A percentile compares a stretch with the other conserved stretches of the same genome.
These are phyloP conservation scores for Escallonia herrerae DNA, from an alignment of 129 eudicot species.

Conservation along the genomic window DNA sequence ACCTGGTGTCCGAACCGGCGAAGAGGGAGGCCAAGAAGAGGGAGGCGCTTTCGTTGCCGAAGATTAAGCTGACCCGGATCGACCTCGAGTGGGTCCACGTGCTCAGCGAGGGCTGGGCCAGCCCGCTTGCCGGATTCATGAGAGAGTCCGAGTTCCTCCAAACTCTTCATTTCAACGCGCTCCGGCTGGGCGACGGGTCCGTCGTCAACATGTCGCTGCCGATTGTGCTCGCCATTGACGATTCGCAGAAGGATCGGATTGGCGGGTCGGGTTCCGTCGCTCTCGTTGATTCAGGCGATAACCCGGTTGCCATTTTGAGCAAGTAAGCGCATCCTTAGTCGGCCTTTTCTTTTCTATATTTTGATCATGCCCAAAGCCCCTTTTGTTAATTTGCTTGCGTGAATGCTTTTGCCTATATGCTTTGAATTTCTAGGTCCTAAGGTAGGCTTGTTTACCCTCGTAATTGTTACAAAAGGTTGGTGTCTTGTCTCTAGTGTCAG, in stretches of 20 bases:
- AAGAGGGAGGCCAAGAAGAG: constrained; percentile 33
- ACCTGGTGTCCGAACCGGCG: constrained; percentile 51
- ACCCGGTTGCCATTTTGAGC: constrained; percentile 67
- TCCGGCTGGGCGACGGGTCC: constrained; percentile 75
- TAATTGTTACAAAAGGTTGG: no score
- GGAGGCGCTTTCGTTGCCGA: constrained; percentile 42
- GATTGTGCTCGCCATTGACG: constrained; percentile 80
- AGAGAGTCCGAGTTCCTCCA: constrained; percentile 98
- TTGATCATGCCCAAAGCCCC: neutral
- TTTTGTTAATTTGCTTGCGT: no score
- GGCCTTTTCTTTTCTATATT: neutral
- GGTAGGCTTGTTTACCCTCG: no score
- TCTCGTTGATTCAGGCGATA: constrained; percentile 46
- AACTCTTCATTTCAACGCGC: constrained; percentile 94
- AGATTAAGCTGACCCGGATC: constrained; percentile 58
- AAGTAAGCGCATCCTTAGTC: constrained; percentile 43
- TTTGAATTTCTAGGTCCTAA: no score
- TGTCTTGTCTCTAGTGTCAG: no score
- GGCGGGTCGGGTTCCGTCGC: constrained; percentile 46
- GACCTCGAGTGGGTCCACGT: constrained; percentile 95
- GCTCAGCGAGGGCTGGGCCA: constrained; percentile 96
- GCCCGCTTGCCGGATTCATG: constrained; percentile 92
- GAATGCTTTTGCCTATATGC: no score
- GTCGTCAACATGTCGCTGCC: constrained; percentile 93
- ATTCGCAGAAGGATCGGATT: constrained; percentile 47